Conservation (phyloP, 2,329 filamentous ascomycete genomes). For the Beauveria brongniartii region DNA sequence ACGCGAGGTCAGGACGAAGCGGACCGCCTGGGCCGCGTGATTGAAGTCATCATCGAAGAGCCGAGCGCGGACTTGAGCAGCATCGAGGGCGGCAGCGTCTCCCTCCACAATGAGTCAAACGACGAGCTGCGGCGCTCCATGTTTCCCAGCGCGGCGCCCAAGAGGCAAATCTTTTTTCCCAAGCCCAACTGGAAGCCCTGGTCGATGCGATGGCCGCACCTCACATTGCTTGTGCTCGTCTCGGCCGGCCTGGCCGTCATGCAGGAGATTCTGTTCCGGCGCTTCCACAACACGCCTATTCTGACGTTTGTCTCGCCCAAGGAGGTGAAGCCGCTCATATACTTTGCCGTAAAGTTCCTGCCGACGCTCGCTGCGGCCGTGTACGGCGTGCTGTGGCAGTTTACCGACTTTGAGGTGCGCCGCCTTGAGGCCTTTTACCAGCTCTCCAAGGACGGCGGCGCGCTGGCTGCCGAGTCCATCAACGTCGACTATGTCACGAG, state of each 20-base stretch:
- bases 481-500: conserved; percentile 69
- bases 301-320: conserved; percentile 41
- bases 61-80: conserved; percentile 43
- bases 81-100: conserved; percentile 35
- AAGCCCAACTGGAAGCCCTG: conserved; percentile 60
- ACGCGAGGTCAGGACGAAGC: conserved; percentile 49
- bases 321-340: conserved; percentile 42
- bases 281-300: conserved; percentile 36
- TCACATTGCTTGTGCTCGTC: conserved; percentile 43
- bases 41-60: conserved; percentile 47
- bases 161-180: conserved; percentile 47
- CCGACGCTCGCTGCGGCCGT: conserved; percentile 54
- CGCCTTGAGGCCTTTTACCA: conserved; percentile 61
- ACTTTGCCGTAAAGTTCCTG: conserved; percentile 56
- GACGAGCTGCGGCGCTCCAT: conserved; percentile 29
- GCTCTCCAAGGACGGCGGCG: conserved; percentile 51
- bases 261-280: conserved; percentile 49
- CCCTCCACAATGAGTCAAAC: conserved; percentile 12
- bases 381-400: conserved; percentile 58
- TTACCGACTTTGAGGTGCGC: conserved; percentile 58
- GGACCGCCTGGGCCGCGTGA: conserved; percentile 50
- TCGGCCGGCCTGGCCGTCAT: conserved; percentile 43
- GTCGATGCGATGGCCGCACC: conserved; percentile 55
- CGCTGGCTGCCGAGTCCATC: conserved; percentile 56
- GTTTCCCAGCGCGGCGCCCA: conserved; percentile 24